Base-by-base conservation (phyloP, 139 green algal species). In the Picochlorum sp. region DNA sequence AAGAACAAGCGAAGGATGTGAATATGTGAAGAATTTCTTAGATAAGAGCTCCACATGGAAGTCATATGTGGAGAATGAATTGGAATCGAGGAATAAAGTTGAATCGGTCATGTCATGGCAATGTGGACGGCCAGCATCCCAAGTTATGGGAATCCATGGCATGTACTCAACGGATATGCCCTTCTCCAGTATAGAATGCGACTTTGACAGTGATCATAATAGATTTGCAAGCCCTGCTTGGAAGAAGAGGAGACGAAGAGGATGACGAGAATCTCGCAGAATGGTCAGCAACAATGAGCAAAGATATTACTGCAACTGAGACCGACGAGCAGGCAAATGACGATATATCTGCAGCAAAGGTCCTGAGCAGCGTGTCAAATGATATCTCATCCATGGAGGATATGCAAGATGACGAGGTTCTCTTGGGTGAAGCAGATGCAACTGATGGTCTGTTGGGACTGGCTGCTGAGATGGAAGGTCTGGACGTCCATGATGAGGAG, bases 81-180 rank as follows among this genome's bases (percentile, higher is more conserved):
- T 78, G 38, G 52, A 73, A 38, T 66, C 71, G n/a, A 59, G 71
- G 21, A 73, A 73, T 10, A 49, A 62, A 32, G 30, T 70, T n/a
- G 65, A 73, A 51, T 68, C 49, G 2, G 60, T 72, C 30, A 61
- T 45, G 47, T 47, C 61, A 21, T 78, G 71, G 71, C 57, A 78
- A 64, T 78, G 71, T 24, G 71, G 71, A 26, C 49, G 71, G 10
- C 71, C 71, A n/a, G 61, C 65, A 1, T 66, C 47, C n/a, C 47
- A 54, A 9, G 47, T 20, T 9, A 54, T 54, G 16, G 47, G 47
- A 26, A 54, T 54, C 2, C 47, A 54, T 21, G 47, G n/a, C n/a
- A 54, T 54, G 11, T 54, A 54, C 6, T 54, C 47, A 4, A 41
- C 34, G 0, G 34, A 41, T 41, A 41, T 41, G 34, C 34, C 34